Base-by-base conservation (phyloP, 2,329 filamentous ascomycete genomes). In the Xylariaceae sp. region DNA sequence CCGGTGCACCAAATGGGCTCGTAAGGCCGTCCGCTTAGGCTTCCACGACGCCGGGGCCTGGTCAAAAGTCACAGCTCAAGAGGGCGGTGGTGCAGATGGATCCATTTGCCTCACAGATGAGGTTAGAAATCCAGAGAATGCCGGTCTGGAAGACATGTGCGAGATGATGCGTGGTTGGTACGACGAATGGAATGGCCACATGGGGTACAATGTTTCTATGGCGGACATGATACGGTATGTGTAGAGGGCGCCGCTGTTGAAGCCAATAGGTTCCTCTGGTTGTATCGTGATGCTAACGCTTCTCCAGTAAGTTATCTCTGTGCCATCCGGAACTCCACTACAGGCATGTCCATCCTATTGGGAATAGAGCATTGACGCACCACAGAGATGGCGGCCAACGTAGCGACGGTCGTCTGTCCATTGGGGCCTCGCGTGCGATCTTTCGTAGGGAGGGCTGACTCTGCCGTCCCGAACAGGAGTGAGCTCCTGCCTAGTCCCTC, bases 381-480 rank as follows among this genome's bases (percentile, higher is more conserved):
- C 21, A 28, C 19, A 45, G 43, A 77, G 51, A 69, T 75, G 50
- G 70, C 69, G 2, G 61, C 62, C 59, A 71, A 59, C 40, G 62
- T 74, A 28, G 74, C 69, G 14, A 70, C 71, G 6, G 65, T 72
- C 3, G 63, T 67, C 9, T 68, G 65, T 40, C 64, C 65, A 6
- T 57, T 64, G 4, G 64, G 65, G 2, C 74, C 74, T 2, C 65
- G 66, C 13, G 63, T 76, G 12, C 60, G 65, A 36, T 69, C 71
- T 1, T 73, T 68, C 35, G 66, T 76, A 18, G 74, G 74, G 24
- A 68, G 74, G 28, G 60, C 57, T 27, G 73, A 77, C 44, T 65
- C 59, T 24, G 58, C 54, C 9, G 55, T 53, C 5, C 57, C 64
- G 2, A 62, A 65, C 3, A 66, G 67, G 0, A 52, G 48, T 2